These are phyloP conservation scores for Mrakia gelida DNA, from an alignment of 768 basidiomycete species.

Conservation along the genomic window DNA sequence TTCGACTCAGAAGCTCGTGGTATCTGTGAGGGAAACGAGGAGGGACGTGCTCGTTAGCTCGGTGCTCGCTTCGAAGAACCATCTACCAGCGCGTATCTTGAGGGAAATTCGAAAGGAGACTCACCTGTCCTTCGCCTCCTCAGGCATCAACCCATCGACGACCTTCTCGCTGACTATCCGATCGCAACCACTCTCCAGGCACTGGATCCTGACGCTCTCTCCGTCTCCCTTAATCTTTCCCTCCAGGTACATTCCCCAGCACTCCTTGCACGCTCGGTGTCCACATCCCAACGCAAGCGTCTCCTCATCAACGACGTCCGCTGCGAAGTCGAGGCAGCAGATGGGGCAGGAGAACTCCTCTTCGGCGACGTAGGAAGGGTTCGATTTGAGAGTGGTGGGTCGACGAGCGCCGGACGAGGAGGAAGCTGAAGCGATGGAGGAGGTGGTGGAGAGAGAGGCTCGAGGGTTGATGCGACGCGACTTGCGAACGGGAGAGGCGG, in stretches of 20 bases:
- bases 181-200: constrained; percentile 48
- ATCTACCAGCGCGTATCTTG: too few relatives aligned
- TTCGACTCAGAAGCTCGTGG: constrained; percentile 78
- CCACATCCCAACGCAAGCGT: constrained; percentile 72
- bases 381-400: constrained; percentile 33
- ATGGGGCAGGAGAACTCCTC: constrained; percentile 82
- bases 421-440: constrained; percentile 46
- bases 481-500: constrained; percentile 29
- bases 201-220: constrained; percentile 50
- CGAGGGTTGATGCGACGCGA: constrained; percentile 39
- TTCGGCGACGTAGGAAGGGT: constrained; percentile 43
- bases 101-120: constrained; percentile 31
- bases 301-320: constrained; percentile 60
- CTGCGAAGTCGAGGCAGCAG: constrained; percentile 58
- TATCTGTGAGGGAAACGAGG: constrained; percentile 52
- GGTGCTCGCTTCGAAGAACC: neutral
- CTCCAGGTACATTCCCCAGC: constrained; percentile 74
- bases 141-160: constrained; percentile 52
- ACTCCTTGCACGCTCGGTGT: constrained; percentile 75
- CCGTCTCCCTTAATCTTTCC: constrained; percentile 80
- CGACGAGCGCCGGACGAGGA: constrained; percentile 39
- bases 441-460: constrained; percentile 47
- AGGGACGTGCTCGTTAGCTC: neutral
- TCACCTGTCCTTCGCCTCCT: constrained; percentile 49
- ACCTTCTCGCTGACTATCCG: constrained; percentile 46